These are phyloP conservation scores for Euphorbia lathyris DNA, from an alignment of 345 rosid species.

Conservation along the genomic window DNA sequence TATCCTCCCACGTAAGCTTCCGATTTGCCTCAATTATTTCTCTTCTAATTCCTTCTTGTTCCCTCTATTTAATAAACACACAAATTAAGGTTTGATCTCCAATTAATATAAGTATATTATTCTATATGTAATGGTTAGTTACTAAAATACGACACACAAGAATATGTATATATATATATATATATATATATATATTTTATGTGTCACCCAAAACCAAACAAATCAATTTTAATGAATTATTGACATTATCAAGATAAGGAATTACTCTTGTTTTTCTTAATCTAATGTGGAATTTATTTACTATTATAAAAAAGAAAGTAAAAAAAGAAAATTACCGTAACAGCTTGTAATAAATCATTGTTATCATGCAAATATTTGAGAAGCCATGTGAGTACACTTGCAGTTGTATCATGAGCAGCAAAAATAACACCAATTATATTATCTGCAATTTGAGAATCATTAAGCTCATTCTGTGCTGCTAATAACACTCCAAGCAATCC, in stretches of 20 bases:
- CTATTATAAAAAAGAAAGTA: too few relatives aligned
- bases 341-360: constrained; percentile 49
- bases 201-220: too few relatives aligned
- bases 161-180: too few relatives aligned
- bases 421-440: constrained; percentile 89
- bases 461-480: constrained; percentile 48
- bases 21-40: constrained; percentile 50
- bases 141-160: neutral
- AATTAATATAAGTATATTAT: neutral
- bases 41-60: constrained; percentile 54
- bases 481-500: constrained; percentile 67
- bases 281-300: too few relatives aligned
- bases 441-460: constrained; percentile 83
- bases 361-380: constrained; percentile 83
- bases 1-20: constrained; percentile 82
- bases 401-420: constrained; percentile 97
- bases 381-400: constrained; percentile 80
- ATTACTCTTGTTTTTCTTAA: too few relatives aligned
- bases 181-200: too few relatives aligned
- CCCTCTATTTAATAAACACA: constrained; percentile 37
- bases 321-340: constrained; percentile 40
- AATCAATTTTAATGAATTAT: too few relatives aligned
- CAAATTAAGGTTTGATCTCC: neutral
- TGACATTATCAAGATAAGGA: too few relatives aligned
- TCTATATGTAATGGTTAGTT: constrained; percentile 4